Percentiles rank a stretch among this genome's conserved stretches.
These are phyloP conservation scores for Saccharomycopsis amapae DNA, from an alignment of 805 yeast genomes.

Conservation along the genomic window DNA sequence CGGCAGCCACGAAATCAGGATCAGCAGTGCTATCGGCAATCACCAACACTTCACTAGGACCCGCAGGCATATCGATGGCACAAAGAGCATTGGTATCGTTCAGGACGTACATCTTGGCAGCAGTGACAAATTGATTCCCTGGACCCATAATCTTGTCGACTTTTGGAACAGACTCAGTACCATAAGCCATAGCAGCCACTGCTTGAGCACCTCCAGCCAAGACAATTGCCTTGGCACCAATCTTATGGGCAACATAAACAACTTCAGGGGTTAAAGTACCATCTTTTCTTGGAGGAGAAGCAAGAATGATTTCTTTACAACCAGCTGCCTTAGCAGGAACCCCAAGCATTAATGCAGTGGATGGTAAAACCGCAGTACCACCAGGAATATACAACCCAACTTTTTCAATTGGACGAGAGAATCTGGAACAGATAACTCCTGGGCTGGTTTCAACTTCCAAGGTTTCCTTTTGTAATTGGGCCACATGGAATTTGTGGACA, in stretches of 20 bases:
- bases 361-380: conserved; percentile 96
- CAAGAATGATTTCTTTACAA: conserved; percentile 83
- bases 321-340: conserved; percentile 99
- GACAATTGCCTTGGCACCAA: conserved; percentile 85
- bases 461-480: conserved; percentile 66
- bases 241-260: conserved; percentile 92
- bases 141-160: conserved; percentile 98
- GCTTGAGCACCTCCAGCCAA: conserved; percentile 99
- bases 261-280: conserved; percentile 96
- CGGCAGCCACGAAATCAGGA: conserved; percentile 96
- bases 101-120: conserved; percentile 96
- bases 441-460: conserved; percentile 86
- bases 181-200: conserved; percentile 97
- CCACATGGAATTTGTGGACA: conserved; percentile 87
- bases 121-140: conserved; percentile 98
- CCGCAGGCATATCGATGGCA: conserved; percentile 99
- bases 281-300: conserved; percentile 92
- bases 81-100: conserved; percentile 93
- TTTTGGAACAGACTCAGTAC: conserved; percentile 86
- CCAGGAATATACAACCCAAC: conserved; percentile 98
- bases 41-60: conserved; percentile 97
- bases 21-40: conserved; percentile 83
- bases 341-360: conserved; percentile 96
- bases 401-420: conserved; percentile 87
- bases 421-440: conserved; percentile 90